Evolutionary conservation across 306 rosid species (phyloP).

Genomic region (Cucurbita maxima): DNA sequence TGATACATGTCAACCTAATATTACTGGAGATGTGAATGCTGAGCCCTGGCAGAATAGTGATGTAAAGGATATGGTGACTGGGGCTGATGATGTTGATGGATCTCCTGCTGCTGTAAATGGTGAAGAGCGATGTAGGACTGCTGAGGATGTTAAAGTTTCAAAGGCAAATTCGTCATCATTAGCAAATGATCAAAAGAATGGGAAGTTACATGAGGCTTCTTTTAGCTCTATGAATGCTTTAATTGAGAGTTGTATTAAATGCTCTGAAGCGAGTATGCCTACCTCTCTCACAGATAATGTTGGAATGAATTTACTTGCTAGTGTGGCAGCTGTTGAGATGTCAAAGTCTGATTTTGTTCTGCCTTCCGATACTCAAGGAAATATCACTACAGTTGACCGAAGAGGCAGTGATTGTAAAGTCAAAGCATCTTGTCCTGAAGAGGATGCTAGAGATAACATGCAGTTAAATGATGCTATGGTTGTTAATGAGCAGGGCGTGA

Average conservation of each 20-base stretch:
- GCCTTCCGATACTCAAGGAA: conserved; percentile 37
- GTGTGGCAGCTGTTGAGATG: conserved; percentile 78
- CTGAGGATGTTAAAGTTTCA: conserved; percentile 25
- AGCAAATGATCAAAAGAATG: conserved; percentile 35
- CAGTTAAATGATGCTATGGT: conserved; percentile 14
- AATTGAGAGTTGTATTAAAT: conserved; percentile 69
- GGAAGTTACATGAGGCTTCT: conserved; percentile 46
- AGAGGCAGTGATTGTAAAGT: conserved; percentile 28
- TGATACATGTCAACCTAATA: conserved; percentile 31
- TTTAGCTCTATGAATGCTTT: conserved; percentile 67
- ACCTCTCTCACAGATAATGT: conserved; percentile 44
- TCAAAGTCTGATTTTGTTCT: conserved; percentile 49
- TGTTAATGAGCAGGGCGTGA: conserved; percentile 15
- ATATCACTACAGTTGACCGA: conserved; percentile 28
- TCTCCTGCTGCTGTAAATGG: conserved; percentile 24
- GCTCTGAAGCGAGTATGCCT: conserved; percentile 47
- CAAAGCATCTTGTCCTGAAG: conserved; percentile 28
- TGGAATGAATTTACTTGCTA: conserved; percentile 81
- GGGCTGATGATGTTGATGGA: conserved; percentile 39
- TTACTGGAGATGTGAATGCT: conserved; percentile 24
- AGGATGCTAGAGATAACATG: conserved; percentile 14
- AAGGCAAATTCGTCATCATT: conserved; percentile 34
- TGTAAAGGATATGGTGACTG: conserved; percentile 20
- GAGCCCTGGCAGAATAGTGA: conserved; percentile 43
- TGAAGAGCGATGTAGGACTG: conserved; percentile 30